phyloP scores from a whole-genome alignment of 2,329 filamentous ascomycete genomes.

The Alternaria gansuensis region DNA sequence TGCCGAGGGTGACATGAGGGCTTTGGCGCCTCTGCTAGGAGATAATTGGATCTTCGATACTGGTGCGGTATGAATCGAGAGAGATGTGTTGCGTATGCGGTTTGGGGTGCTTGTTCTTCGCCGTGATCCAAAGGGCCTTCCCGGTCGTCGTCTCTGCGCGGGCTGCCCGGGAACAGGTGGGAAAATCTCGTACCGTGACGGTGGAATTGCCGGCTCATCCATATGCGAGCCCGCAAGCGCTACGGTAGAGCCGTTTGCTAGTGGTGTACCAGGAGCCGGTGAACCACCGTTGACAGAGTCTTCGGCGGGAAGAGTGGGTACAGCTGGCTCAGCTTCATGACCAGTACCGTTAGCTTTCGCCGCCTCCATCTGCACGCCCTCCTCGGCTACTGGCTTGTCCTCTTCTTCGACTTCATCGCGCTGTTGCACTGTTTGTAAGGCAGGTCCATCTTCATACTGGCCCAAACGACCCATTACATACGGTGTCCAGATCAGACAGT shows the following conservation, averaged over 20 bases:
- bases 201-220: conserved; percentile 64
- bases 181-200: conserved; percentile 79
- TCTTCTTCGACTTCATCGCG: conserved; percentile 73
- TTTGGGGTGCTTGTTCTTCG: conserved; percentile 51
- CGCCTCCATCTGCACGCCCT: conserved; percentile 54
- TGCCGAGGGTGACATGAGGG: conserved; percentile 36
- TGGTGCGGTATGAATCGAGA: conserved; percentile 45
- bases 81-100: conserved; percentile 34
- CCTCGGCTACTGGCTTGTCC: conserved; percentile 53
- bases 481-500: conserved; percentile 89
- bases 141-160: conserved; percentile 46
- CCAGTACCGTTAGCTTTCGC: conserved; percentile 38
- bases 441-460: conserved; percentile 82
- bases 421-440: conserved; percentile 85
- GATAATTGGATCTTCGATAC: conserved; percentile 46
- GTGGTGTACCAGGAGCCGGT: conserved; percentile 44
- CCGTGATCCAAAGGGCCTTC: conserved; percentile 51
- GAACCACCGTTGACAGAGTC: conserved; percentile 45
- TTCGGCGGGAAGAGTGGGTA: conserved; percentile 38
- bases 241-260: conserved; percentile 44
- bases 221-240: conserved; percentile 44
- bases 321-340: conserved; percentile 27
- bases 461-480: conserved; percentile 93
- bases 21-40: conserved; percentile 41
- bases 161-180: conserved; percentile 68